Conservation (phyloP, 2,329 filamentous ascomycete species). For the Intubia oerlemansii region DNA sequence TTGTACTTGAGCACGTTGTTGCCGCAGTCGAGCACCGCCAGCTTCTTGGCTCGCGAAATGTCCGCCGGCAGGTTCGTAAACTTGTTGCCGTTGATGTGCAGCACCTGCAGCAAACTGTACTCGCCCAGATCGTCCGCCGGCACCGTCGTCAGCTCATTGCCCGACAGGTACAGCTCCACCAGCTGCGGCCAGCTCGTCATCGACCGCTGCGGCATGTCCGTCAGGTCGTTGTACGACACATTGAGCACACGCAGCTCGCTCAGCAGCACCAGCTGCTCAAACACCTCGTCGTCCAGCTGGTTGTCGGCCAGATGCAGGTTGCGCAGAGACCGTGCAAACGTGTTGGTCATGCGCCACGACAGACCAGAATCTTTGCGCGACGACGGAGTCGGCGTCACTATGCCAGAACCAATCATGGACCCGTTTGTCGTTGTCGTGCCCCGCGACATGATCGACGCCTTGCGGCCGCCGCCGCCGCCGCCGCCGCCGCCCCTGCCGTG, state of each 20-base stretch:
- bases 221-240: conserved; percentile 83
- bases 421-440: conserved; percentile 20
- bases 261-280: conserved; percentile 70
- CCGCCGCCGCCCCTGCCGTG: conserved; percentile 56
- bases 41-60: conserved; percentile 78
- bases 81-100: conserved; percentile 94
- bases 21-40: conserved; percentile 81
- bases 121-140: conserved; percentile 91
- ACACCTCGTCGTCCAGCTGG: conserved; percentile 80
- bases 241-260: conserved; percentile 76
- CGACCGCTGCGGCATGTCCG: conserved; percentile 74
- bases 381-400: conserved; percentile 29
- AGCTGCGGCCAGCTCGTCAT: conserved; percentile 80
- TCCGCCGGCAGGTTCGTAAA: conserved; percentile 94
- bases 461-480: conserved; percentile 33
- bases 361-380: conserved; percentile 75
- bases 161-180: conserved; percentile 81
- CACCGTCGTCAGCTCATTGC: conserved; percentile 78
- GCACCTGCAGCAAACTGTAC: conserved; percentile 62
- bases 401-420: too few species aligned
- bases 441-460: conserved; percentile 64
- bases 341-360: conserved; percentile 58
- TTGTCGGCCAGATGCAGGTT: conserved; percentile 87
- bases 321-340: conserved; percentile 69
- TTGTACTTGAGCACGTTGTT: conserved; percentile 97